A percentile compares a stretch with the other conserved stretches of the same genome.
phyloP scores from a whole-genome alignment of 129 eudicot genomes.

The Chrysanthemum seticuspe region DNA sequence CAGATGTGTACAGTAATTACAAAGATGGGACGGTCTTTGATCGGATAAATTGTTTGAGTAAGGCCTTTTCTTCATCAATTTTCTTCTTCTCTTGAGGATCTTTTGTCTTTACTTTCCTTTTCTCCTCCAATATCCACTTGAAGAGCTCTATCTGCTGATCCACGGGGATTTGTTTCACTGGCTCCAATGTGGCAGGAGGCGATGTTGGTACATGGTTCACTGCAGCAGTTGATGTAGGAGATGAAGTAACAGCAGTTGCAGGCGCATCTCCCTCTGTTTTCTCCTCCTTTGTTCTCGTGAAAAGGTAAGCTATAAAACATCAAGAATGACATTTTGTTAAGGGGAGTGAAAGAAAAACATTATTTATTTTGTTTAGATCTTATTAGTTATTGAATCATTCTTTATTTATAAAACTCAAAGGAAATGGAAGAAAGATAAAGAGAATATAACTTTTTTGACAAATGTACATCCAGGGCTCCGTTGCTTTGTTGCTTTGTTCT shows the following conservation, averaged over 20 bases:
- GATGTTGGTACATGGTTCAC: constrained; percentile 19
- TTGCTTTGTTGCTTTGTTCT: neutral
- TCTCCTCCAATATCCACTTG: constrained; percentile 98
- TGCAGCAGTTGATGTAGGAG: constrained; percentile 38
- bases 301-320: constrained; percentile 54
- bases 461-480: neutral
- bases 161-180: constrained; percentile 59
- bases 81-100: constrained; percentile 73
- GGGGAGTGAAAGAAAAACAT: neutral
- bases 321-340: neutral
- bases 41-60: constrained; percentile 85
- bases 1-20: constrained; percentile 19
- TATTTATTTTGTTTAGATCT: no score
- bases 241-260: constrained; percentile 21
- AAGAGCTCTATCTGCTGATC: constrained; percentile 78
- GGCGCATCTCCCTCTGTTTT: constrained; percentile 36
- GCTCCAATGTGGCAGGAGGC: constrained; percentile 27
- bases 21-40: constrained; percentile 73
- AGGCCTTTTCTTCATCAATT: constrained; percentile 81
- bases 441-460: neutral
- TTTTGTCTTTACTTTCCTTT: constrained; percentile 77
- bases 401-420: neutral
- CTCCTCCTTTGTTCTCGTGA: constrained; percentile 56
- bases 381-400: no score
- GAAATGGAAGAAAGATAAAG: neutral